Evolutionary conservation across 2,329 filamentous ascomycete genomes (phyloP), one percentile per base, ranked within the genome.

Genomic region (Akanthomyces uredinophilus): DNA sequence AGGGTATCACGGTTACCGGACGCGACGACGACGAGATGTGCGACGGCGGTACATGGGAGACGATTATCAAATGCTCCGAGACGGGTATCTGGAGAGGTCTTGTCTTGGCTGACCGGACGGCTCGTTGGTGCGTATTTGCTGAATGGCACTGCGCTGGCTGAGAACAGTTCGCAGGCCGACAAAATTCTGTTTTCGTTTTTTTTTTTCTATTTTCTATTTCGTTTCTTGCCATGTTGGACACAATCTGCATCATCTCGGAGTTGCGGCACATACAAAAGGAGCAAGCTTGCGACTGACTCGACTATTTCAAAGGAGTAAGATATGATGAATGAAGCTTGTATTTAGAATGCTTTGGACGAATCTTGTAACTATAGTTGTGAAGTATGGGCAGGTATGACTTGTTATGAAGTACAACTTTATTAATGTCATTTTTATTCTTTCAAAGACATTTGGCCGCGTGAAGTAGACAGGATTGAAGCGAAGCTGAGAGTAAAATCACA

Each of bases 51-150:
- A 87, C 85, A 5, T 96, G 91, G 91, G 91, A 95, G 78, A 95
- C 91, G 7, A 92, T 94, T 54, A 93, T 96, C 77, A 96, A 96
- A 77, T 92, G 91, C 75, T 90, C 89, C 1, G 91, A 96, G 77
- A 83, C 84, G 65, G 91, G 91, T 2, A 83, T 87, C 18, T 96
- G 91, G 91, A 82, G 91, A 66, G 91, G 90, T 1, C 75, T 96
- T 64, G 91, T 96, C 49, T 79, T 95, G 62, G 91, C 91, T 7
- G 91, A 96, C 76, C 83, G 91, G 60, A 93, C 88, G 64, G 91
- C 91, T 50, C 81, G 91, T 68, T 96, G 91, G 91, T 95, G 91
- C 71, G 91, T 96, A n/a, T 95, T 95, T 80, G 90, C 90, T 0
- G 91, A 96, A 78, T 96, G 91, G 91, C 79, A 85, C 65, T 90